Base-by-base conservation (phyloP, 2,329 filamentous ascomycete species). In the Phyllosticta citribraziliensis region DNA sequence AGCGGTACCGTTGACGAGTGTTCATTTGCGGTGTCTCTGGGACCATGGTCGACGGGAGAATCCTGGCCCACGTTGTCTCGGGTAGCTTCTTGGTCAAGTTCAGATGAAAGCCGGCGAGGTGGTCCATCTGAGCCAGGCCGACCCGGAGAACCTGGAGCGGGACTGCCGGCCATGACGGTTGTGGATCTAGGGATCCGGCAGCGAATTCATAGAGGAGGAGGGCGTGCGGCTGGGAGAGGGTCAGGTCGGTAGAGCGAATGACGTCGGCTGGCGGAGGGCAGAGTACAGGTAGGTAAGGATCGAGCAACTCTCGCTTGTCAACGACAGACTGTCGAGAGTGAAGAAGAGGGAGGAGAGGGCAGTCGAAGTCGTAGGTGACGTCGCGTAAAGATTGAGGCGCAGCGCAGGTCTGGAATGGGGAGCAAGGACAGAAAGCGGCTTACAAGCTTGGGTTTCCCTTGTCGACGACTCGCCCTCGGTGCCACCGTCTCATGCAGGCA, bases 11-110 rank as follows among this genome's bases (percentile, higher is more conserved):
- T n/a, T n/a, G 17, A 10, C 27, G 27, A 8, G 40, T n/a, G 14
- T 47, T n/a, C 40, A n/a, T 19, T 14, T 5, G 40, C 2, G 6
- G 14, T 47, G 40, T 47, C 40, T 47, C 40, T n/a, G 5, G 40
- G 17, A 14, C 40, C 65, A 57, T 66, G 64, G 27, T 70, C 67
- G 35, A 66, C 64, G 20, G 70, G 71, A 57, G 66, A 67, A 52
- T 70, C 67, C 57, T 70, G 66, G 61, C 70, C 67, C 56, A 72
- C 66, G 30, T 67, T 68, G 63, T 66, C 67, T 54, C 61, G 57
- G 50, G 30, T 27, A 47, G 58, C 30, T 22, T 47, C 35, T 35
- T 67, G 67, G 55, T 62, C 64, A 22, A 69, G 67, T 65, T 67
- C 71, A 59, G 40, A 47, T n/a, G 40, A n/a, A 47, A 47, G 14